These are phyloP conservation scores for Alternaria sp. DNA, from an alignment of 2,329 filamentous ascomycete species.

Conservation along the genomic window DNA sequence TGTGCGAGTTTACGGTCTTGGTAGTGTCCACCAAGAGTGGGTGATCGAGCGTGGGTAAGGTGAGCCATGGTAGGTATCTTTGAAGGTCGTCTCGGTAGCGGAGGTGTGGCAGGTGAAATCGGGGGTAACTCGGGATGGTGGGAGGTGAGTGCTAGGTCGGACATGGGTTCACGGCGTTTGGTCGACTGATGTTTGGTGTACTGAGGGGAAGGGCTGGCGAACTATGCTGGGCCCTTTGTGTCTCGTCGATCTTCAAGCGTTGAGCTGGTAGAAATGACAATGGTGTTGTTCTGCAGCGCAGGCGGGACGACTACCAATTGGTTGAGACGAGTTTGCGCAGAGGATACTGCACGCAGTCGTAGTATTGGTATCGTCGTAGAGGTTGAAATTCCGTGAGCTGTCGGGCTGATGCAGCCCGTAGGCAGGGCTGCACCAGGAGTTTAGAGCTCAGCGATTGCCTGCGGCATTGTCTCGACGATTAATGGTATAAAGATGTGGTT, in stretches of 20 bases:
- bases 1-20: constrained; percentile 42
- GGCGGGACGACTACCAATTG: constrained; percentile 45
- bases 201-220: constrained; percentile 44
- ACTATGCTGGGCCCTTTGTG: constrained; percentile 46
- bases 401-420: constrained; percentile 66
- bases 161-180: constrained; percentile 27
- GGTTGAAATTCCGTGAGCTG: constrained; percentile 79
- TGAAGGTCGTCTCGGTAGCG: constrained; percentile 6
- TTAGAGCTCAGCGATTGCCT: constrained; percentile 74
- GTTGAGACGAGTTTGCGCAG: constrained; percentile 43
- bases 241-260: constrained; percentile 47
- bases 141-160: constrained; percentile 6
- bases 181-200: constrained; percentile 42
- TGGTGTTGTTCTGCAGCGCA: constrained; percentile 40
- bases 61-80: constrained; percentile 37
- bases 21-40: constrained; percentile 40
- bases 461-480: constrained; percentile 59
- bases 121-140: not conserved
- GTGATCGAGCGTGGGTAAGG: constrained; percentile 31
- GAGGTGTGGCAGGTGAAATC: not conserved
- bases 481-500: constrained; percentile 37
- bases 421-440: constrained; percentile 47
- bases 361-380: constrained; percentile 52
- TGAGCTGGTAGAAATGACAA: constrained; percentile 45
- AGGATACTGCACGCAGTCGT: constrained; percentile 46